Evolutionary conservation across 2,329 filamentous ascomycete species (phyloP), one percentile per base, ranked within the genome.

Genomic region (Penicillium sp.): DNA sequence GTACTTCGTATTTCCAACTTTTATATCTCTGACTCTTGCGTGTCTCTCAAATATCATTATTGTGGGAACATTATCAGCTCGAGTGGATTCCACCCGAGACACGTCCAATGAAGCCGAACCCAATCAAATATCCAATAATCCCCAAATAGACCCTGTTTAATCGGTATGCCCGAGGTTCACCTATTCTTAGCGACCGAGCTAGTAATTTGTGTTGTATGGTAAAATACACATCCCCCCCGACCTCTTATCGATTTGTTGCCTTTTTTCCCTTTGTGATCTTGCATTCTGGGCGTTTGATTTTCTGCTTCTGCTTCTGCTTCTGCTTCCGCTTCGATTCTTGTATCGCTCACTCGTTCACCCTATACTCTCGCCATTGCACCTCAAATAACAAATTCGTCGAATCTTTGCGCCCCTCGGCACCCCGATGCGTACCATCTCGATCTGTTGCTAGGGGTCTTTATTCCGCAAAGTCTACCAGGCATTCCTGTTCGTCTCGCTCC

Each of bases 241-340:
- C 52, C 57, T 54, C 56, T 50, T 56, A 56, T 56, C 52, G 57
- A 51, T 56, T 59, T 59, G 53, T 59, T 51, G 46, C 57, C 35
- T 56, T 59, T 56, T 56, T 56, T 46, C 57, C 48, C 41, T 46
- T 59, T 56, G 54, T 56, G 54, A 56, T 43, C 23, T 53, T 46
- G 31, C 38, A 33, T 37, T 47, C 23, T 47, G 40, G 33, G 50
- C 38, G 19, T 43, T 21, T 47, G 19, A 17, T 17, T 50, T 54
- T 49, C 41, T 50, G 47, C 25, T 47, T 43, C 41, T 50, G 47
- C 25, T 47, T 43, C 29, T 31, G 27, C 27, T 29, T 29, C 9
- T 29, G 27, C 27, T 54, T 49, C 35, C 37, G 47, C 19, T 41
- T 43, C 21, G 27, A 23, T 50, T 33, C 48, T 43, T 40, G 25